phyloP scores from a whole-genome alignment of 805 yeast species.

The Suhomyces sp. region DNA sequence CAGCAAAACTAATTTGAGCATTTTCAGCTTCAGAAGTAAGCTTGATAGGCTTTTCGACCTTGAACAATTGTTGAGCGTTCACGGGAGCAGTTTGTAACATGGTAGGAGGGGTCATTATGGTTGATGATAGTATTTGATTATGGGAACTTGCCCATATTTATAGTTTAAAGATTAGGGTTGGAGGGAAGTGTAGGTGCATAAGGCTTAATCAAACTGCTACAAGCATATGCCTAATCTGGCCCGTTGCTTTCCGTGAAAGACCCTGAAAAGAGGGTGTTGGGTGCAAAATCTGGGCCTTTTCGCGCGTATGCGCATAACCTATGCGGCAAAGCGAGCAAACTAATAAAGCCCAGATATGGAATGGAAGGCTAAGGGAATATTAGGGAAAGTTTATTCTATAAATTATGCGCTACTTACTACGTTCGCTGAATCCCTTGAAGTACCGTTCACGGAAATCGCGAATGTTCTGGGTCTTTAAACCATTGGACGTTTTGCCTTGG shows the following conservation, averaged over 20 bases:
- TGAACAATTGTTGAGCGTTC: conserved; percentile 2
- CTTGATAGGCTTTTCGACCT: conserved; percentile 4
- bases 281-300: neutral
- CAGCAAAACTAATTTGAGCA: conserved; percentile 35
- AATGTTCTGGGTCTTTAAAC: conserved; percentile 48
- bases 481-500: conserved; percentile 47
- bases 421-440: conserved; percentile 59
- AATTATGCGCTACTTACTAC: conserved; percentile 19
- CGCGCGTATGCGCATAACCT: neutral
- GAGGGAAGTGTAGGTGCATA: neutral
- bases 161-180: neutral
- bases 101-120: conserved; percentile 33
- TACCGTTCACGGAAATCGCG: conserved; percentile 69
- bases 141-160: neutral
- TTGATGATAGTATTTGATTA: neutral
- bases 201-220: neutral
- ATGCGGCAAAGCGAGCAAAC: neutral
- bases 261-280: neutral
- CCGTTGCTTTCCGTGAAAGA: neutral
- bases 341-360: neutral
- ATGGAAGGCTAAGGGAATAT: neutral
- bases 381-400: neutral
- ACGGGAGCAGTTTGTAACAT: conserved; percentile 24
- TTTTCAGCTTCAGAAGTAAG: conserved; percentile 20
- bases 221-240: neutral